These are phyloP conservation scores for Sclerotinia spermophila DNA, from an alignment of 2,329 filamentous ascomycete genomes.

Conservation along the genomic window DNA sequence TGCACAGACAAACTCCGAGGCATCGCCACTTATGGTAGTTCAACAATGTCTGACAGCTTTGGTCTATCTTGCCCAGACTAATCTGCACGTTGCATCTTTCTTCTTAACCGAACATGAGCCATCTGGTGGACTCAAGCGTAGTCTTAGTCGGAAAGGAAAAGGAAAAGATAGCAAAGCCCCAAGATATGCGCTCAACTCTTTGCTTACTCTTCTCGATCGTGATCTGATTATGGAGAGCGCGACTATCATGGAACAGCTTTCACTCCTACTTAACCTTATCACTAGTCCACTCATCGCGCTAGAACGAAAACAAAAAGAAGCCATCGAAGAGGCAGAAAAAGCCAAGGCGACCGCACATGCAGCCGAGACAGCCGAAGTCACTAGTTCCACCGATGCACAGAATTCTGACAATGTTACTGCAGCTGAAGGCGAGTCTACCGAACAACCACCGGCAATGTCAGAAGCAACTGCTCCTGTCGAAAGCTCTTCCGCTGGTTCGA, in stretches of 20 bases:
- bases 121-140: conserved; percentile 70
- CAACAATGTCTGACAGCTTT: conserved; percentile 90
- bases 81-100: conserved; percentile 81
- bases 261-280: conserved; percentile 80
- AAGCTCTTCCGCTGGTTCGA: not conserved
- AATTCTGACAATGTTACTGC: conserved; percentile 23
- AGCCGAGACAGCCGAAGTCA: conserved; percentile 28
- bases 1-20: conserved; percentile 68
- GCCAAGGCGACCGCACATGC: conserved; percentile 34
- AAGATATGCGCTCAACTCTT: conserved; percentile 87
- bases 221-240: conserved; percentile 95
- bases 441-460: not conserved
- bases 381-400: not conserved
- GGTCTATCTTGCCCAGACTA: conserved; percentile 78
- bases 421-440: not conserved
- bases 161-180: conserved; percentile 77
- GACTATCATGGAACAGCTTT: conserved; percentile 91
- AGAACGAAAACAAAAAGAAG: conserved; percentile 78
- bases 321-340: conserved; percentile 49
- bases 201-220: conserved; percentile 85
- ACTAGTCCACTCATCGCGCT: conserved; percentile 80
- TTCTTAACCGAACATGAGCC: conserved; percentile 95
- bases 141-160: conserved; percentile 79
- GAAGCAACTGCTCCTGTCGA: not conserved
- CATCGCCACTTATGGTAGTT: conserved; percentile 90